Percentiles rank a stretch among this genome's conserved stretches.
Conservation (phyloP, 805 yeast genomes). For the Yarrowia alimentaria region DNA sequence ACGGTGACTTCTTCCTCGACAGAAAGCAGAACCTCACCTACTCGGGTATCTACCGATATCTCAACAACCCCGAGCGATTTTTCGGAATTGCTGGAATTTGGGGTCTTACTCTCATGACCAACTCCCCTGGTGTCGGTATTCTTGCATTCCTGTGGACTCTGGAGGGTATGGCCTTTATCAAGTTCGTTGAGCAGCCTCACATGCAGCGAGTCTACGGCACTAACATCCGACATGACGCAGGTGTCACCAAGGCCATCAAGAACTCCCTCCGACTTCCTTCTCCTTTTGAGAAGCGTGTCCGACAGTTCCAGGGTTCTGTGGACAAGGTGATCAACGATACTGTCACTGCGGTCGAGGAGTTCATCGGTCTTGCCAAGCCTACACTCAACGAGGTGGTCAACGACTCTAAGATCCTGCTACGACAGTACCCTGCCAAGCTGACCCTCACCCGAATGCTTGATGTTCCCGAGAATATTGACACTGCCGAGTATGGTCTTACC, state of each 20-base stretch:
- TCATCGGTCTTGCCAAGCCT: constrained; percentile 39
- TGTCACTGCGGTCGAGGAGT: constrained; percentile 49
- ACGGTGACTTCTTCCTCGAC: constrained; percentile 72
- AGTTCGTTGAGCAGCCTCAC: constrained; percentile 73
- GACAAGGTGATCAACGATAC: constrained; percentile 44
- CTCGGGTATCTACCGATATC: constrained; percentile 77
- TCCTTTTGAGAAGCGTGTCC: constrained; percentile 35
- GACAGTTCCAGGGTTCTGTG: constrained; percentile 38
- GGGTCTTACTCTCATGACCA: constrained; percentile 64
- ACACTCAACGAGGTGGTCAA: constrained; percentile 37
- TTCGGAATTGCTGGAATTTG: constrained; percentile 77
- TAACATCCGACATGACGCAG: constrained; percentile 52
- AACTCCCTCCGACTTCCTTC: constrained; percentile 37
- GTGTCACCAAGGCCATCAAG: constrained; percentile 42
- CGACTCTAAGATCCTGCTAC: constrained; percentile 41
- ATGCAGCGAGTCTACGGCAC: constrained; percentile 75
- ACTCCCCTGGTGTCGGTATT: constrained; percentile 48
- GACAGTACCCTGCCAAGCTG: constrained; percentile 40
- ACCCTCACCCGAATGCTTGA: constrained; percentile 38
- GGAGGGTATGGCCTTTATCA: constrained; percentile 63
- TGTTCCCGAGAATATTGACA: constrained; percentile 34
- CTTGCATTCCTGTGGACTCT: constrained; percentile 64
- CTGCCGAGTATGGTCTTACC: constrained; percentile 30
- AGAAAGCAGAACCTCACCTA: constrained; percentile 52
- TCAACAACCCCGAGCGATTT: constrained; percentile 79